These are phyloP conservation scores for Eucalyptus coolabah DNA, from an alignment of 345 rosid genomes.

Conservation along the genomic window DNA sequence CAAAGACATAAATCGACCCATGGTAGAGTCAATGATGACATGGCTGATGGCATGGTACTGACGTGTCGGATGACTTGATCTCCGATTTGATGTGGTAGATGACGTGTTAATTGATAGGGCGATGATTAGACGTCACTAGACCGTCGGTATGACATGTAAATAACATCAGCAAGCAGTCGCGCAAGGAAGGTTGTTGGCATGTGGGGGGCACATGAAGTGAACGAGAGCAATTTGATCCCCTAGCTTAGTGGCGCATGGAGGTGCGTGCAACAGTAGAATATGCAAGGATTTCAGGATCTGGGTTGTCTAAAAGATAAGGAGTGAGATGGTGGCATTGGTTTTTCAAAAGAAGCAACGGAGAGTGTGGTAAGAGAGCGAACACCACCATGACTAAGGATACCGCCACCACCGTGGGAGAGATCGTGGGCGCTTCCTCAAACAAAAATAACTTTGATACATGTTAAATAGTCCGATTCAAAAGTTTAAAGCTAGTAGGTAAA, in stretches of 20 bases:
- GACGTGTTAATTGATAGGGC: background rate
- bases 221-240: background rate
- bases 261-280: background rate
- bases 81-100: background rate
- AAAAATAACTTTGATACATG: background rate
- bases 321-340: background rate
- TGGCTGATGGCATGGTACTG: background rate
- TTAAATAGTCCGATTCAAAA: background rate
- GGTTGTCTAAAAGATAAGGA: background rate
- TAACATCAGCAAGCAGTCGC: background rate
- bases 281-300: background rate
- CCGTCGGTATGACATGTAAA: background rate
- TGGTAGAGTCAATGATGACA: background rate
- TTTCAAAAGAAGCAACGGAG: background rate
- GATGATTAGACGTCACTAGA: background rate
- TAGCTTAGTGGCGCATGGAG: background rate
- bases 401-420: background rate
- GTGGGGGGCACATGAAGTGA: background rate
- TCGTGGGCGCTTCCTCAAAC: background rate
- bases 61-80: background rate
- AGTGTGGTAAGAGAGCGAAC: background rate
- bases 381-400: background rate
- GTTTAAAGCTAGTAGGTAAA: background rate
- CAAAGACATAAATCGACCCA: background rate
- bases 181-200: background rate